A percentile compares a stretch with the other conserved stretches of the same genome.
Conservation (phyloP, 2,329 filamentous ascomycete species). For the Cephalotrichum gorgonifer region DNA sequence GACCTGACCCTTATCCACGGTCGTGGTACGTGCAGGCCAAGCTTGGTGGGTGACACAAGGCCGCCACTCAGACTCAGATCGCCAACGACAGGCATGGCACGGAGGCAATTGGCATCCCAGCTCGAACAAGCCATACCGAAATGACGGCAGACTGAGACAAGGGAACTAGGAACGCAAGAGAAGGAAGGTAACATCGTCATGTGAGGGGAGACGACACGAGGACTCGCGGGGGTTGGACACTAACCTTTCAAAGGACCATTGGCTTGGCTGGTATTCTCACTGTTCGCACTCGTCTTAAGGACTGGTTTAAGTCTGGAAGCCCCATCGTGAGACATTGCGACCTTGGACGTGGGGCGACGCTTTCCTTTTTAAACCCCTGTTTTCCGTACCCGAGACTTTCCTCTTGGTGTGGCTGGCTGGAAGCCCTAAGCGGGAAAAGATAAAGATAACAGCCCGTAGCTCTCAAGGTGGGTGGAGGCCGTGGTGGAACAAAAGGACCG, state of each 20-base stretch:
- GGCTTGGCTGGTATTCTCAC: neutral
- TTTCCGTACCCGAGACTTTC: neutral
- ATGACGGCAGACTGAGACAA: neutral
- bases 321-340: neutral
- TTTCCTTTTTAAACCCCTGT: neutral
- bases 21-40: neutral
- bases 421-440: neutral
- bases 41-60: neutral
- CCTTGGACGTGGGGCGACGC: neutral
- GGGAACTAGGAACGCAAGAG: neutral
- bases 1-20: neutral
- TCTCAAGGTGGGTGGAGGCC: neutral
- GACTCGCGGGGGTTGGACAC: neutral
- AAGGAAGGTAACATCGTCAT: neutral
- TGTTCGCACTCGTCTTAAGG: neutral
- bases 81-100: neutral
- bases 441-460: neutral
- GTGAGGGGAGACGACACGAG: neutral
- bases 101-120: neutral
- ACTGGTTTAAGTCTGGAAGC: constrained; percentile 2
- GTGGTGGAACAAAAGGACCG: neutral
- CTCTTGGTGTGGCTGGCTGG: neutral
- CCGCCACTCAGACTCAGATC: neutral
- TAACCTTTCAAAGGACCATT: neutral
- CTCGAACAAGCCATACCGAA: neutral